Percentiles rank a stretch among this genome's conserved stretches.
Conservation (phyloP, 805 yeast genomes). For the Saccharomycopsis guyanensis region DNA sequence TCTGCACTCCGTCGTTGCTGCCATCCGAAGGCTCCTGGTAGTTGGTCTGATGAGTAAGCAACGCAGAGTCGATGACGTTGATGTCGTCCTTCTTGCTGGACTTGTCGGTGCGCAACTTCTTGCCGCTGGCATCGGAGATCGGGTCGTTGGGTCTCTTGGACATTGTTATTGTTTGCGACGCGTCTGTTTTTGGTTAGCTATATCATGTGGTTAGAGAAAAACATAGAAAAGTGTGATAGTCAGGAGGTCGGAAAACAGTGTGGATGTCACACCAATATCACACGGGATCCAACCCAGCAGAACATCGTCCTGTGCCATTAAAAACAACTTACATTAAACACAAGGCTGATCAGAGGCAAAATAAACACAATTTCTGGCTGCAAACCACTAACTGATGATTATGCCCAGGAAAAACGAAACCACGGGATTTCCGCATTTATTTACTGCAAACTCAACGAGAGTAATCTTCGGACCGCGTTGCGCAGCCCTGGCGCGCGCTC, state of each 20-base stretch:
- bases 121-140: constrained; percentile 1
- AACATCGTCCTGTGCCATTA: too few relatives aligned
- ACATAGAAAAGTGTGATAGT: not conserved
- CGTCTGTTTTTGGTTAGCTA: not conserved
- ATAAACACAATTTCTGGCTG: too few relatives aligned
- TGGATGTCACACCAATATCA: constrained; percentile 13
- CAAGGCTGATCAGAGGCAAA: too few relatives aligned
- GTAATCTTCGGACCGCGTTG: not conserved
- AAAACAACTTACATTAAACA: too few relatives aligned
- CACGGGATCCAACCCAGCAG: not conserved
- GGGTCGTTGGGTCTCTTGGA: constrained; percentile 11
- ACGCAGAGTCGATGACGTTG: constrained; percentile 35
- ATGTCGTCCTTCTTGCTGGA: constrained; percentile 9
- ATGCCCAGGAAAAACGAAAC: too few relatives aligned
- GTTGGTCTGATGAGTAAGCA: constrained; percentile 33
- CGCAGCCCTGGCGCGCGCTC: not conserved
- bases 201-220: not conserved
- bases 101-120: constrained; percentile 8
- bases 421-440: too few relatives aligned
- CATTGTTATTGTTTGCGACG: constrained; percentile 2
- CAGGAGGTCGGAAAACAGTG: not conserved
- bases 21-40: constrained; percentile 3
- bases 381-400: too few relatives aligned
- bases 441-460: not conserved
- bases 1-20: not conserved